Evolutionary conservation across 768 basidiomycete species (phyloP).

Genomic region (Chlorophyllum brunneum): DNA sequence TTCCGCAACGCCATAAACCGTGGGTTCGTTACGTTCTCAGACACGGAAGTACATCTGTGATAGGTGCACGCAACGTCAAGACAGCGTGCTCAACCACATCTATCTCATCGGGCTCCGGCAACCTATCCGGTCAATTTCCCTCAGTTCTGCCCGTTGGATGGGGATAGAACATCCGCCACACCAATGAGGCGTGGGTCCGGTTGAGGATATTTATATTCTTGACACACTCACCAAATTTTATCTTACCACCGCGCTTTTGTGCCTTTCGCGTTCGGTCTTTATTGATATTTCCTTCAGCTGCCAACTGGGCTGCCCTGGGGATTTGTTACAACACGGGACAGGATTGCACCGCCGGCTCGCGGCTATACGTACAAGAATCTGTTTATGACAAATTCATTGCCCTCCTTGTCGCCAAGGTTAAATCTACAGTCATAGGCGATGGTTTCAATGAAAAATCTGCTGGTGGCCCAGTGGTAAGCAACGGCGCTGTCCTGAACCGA

Average conservation of each 20-base stretch:
- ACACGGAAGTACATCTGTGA: background rate
- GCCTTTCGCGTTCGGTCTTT: background rate
- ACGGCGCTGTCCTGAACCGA: background rate
- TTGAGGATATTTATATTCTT: slow-evolving; percentile 10
- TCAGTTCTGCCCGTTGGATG: background rate
- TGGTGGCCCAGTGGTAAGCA: slow-evolving; percentile 80
- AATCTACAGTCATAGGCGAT: slow-evolving; percentile 71
- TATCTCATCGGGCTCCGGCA: background rate
- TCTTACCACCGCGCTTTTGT: background rate
- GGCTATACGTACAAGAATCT: slow-evolving; percentile 83
- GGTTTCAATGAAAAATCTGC: slow-evolving; percentile 72
- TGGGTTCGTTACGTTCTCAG: background rate
- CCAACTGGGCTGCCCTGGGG: slow-evolving; percentile 82
- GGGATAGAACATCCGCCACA: background rate
- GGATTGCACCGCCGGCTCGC: slow-evolving; percentile 90
- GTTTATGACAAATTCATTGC: slow-evolving; percentile 83
- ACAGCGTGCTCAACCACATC: too few relatives aligned
- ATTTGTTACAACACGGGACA: slow-evolving; percentile 90
- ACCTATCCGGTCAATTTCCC: background rate
- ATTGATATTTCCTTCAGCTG: slow-evolving; percentile 41
- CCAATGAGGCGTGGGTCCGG: background rate
- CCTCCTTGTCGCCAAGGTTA: slow-evolving; percentile 60
- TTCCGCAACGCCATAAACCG: background rate
- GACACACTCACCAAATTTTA: background rate
- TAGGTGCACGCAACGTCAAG: too few relatives aligned